phyloP scores from a whole-genome alignment of 2,329 filamentous ascomycete genomes.

The Apiospora marii region DNA sequence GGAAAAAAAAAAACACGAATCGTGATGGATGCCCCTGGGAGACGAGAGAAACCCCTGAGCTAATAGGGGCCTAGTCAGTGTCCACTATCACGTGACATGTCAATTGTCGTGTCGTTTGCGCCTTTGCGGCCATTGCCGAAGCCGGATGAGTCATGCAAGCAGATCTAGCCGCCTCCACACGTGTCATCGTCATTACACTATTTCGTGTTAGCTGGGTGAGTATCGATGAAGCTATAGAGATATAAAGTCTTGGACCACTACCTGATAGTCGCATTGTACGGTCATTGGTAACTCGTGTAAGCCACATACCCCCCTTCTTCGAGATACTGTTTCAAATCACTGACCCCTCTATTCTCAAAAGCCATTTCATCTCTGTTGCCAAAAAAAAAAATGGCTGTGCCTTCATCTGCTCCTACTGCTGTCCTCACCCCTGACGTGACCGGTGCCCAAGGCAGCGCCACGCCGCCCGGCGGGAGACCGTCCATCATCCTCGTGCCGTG shows the following conservation, averaged over 20 bases:
- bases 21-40: background rate
- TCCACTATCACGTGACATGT: background rate
- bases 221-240: background rate
- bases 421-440: constrained; percentile 2
- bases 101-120: background rate
- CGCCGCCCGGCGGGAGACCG: background rate
- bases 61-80: background rate
- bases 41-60: background rate
- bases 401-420: background rate
- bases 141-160: background rate
- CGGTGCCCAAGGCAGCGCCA: background rate
- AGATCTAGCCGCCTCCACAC: background rate
- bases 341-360: background rate
- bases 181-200: background rate
- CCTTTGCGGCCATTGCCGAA: background rate
- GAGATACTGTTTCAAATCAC: background rate
- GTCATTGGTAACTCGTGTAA: background rate
- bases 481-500: constrained; percentile 35
- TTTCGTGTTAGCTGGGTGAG: background rate
- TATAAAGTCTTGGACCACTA: too few relatives aligned
- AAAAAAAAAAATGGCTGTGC: background rate
- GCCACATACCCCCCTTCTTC: background rate
- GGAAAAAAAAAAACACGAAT: background rate
- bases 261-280: background rate
- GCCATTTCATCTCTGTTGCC: background rate